Conservation (phyloP, 495 filamentous ascomycete species). For the Penicillium bovifimosum region DNA sequence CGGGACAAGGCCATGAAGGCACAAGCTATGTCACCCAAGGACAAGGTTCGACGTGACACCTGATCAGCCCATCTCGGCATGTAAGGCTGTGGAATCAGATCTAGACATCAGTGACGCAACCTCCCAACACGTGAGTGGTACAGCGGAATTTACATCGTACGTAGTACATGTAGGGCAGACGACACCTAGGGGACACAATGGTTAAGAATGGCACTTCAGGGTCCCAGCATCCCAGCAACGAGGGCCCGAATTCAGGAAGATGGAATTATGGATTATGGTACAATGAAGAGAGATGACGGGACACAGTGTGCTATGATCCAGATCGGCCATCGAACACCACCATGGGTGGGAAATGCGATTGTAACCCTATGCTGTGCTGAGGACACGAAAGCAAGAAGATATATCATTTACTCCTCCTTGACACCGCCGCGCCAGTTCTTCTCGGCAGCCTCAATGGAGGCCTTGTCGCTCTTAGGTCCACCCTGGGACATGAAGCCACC, state of each 20-base stretch:
- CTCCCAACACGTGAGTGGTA: neutral
- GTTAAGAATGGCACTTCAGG: neutral
- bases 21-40: neutral
- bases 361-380: neutral
- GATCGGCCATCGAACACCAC: neutral
- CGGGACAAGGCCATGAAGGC: neutral
- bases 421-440: conserved; percentile 78
- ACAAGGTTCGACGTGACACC: neutral
- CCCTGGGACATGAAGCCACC: conserved; percentile 75
- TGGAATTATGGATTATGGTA: conserved; percentile 9
- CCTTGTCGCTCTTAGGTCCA: conserved; percentile 89
- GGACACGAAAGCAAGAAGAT: neutral
- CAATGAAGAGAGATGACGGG: conserved; percentile 4
- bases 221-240: neutral
- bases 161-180: neutral
- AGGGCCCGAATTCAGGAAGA: neutral
- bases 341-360: neutral
- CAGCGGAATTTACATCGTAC: neutral
- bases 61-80: neutral
- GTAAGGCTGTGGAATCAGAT: neutral
- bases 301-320: conserved; percentile 2
- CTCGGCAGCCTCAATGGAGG: conserved; percentile 83
- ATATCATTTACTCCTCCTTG: conserved; percentile 76
- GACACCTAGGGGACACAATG: neutral
- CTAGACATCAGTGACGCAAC: neutral